Conservation (phyloP, 192 early-diverging fungal species). For the Coemansia sp. region DNA sequence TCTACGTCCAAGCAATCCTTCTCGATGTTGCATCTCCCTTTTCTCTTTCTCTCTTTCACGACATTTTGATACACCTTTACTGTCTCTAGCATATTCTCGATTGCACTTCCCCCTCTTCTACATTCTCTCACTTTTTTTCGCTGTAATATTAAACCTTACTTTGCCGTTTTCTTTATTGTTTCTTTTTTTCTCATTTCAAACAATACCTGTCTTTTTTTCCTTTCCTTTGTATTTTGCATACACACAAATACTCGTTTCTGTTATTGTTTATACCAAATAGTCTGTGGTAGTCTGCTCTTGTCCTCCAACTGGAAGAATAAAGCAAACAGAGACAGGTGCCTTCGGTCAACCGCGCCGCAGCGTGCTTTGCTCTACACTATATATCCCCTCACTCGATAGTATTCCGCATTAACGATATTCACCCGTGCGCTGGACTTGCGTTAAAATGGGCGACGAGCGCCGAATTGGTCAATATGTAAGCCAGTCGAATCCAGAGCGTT, state of each 20-base stretch:
- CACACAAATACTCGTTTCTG: not conserved
- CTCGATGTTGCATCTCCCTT: not conserved
- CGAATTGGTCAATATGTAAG: constrained; percentile 57
- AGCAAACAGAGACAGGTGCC: not conserved
- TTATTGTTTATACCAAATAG: not conserved
- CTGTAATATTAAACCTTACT: not conserved
- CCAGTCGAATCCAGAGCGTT: not conserved
- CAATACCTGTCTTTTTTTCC: not conserved
- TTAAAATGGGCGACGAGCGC: constrained; percentile 38
- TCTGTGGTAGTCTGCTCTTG: not conserved
- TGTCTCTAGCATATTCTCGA: no score
- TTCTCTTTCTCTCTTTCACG: not conserved
- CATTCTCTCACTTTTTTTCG: not conserved
- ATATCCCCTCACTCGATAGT: not conserved
- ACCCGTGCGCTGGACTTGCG: not conserved
- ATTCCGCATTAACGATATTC: not conserved
- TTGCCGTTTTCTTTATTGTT: not conserved
- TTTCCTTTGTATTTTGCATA: not conserved
- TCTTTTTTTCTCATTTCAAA: not conserved
- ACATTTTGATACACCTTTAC: not conserved
- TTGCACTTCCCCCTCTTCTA: no score
- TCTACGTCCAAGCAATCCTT: not conserved
- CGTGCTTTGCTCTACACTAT: constrained; percentile 3
- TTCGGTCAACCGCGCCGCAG: not conserved
- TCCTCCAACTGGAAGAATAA: not conserved